These are phyloP conservation scores for Rosa hybrid DNA, from an alignment of 331 rosid species.

Conservation along the genomic window DNA sequence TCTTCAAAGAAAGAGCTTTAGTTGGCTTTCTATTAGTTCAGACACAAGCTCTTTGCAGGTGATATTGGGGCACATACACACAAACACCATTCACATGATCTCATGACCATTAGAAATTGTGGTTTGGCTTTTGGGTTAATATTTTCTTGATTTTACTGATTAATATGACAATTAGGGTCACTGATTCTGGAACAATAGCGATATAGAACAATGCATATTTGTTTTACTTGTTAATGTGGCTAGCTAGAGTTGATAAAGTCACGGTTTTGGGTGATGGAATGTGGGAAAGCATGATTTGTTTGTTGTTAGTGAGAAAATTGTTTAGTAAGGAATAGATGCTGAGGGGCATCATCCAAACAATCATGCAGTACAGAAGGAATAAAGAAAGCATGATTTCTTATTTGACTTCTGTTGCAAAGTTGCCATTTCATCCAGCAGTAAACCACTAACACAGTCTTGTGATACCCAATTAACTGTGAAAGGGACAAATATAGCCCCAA, in stretches of 20 bases:
- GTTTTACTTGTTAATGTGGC: not conserved
- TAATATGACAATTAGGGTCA: conserved; percentile 3
- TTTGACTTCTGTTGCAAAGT: not conserved
- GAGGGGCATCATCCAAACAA: not conserved
- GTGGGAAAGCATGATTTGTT: not conserved
- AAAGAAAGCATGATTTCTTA: not conserved
- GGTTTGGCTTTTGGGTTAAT: not conserved
- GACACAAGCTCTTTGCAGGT: not conserved
- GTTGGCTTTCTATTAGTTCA: not conserved
- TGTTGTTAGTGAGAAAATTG: not conserved
- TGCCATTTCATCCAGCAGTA: conserved; percentile 9
- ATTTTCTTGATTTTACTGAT: not conserved
- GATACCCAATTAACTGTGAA: conserved; percentile 2
- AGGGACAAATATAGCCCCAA: not conserved
- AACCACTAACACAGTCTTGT: not conserved
- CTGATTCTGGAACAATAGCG: not conserved
- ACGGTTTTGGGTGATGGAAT: not conserved
- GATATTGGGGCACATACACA: not conserved
- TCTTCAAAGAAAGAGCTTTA: not conserved
- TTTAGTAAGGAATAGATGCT: not conserved
- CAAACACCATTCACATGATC: not conserved
- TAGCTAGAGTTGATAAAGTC: not conserved
- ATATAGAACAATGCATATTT: not conserved
- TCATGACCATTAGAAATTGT: not conserved
- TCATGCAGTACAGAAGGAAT: not conserved